Evolutionary conservation across 2,329 filamentous ascomycete genomes (phyloP).

Genomic region (Fusarium sambucinum): DNA sequence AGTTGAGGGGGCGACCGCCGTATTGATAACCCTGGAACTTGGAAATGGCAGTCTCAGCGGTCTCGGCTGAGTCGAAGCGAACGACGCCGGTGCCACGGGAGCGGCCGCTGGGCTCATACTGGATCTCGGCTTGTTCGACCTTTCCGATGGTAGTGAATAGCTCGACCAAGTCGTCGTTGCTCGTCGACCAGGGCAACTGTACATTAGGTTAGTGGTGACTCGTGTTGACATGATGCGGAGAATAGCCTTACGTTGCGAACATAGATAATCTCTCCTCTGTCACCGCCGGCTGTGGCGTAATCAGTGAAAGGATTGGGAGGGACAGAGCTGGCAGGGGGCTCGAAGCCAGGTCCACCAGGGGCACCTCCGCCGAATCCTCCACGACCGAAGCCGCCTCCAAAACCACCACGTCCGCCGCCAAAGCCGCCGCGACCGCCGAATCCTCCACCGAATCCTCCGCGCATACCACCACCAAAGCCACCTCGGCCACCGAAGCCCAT

Average conservation of each 20-base stretch:
- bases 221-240: not conserved
- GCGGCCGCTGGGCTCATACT: conserved; percentile 96
- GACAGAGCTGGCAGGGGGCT: conserved; percentile 62
- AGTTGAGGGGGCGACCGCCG: conserved; percentile 89
- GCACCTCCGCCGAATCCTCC: conserved; percentile 61
- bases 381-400: conserved; percentile 60
- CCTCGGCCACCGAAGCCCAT: conserved; percentile 69
- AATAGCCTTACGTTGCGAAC: conserved; percentile 87
- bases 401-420: conserved; percentile 57
- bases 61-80: conserved; percentile 84
- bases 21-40: conserved; percentile 99
- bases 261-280: conserved; percentile 87
- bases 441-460: conserved; percentile 70
- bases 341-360: conserved; percentile 55
- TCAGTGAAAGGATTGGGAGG: conserved; percentile 94
- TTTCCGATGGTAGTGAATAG: conserved; percentile 98
- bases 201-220: conserved; percentile 40
- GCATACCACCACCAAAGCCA: conserved; percentile 69
- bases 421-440: conserved; percentile 65
- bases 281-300: conserved; percentile 86
- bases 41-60: conserved; percentile 91
- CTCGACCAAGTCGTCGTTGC: conserved; percentile 96
- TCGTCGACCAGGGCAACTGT: conserved; percentile 97
- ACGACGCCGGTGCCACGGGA: conserved; percentile 98
- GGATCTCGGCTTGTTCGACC: conserved; percentile 98